A percentile compares a stretch with the other conserved stretches of the same genome.
Conservation (phyloP, 75 land plant species). For the Pinus tabuliformis region DNA sequence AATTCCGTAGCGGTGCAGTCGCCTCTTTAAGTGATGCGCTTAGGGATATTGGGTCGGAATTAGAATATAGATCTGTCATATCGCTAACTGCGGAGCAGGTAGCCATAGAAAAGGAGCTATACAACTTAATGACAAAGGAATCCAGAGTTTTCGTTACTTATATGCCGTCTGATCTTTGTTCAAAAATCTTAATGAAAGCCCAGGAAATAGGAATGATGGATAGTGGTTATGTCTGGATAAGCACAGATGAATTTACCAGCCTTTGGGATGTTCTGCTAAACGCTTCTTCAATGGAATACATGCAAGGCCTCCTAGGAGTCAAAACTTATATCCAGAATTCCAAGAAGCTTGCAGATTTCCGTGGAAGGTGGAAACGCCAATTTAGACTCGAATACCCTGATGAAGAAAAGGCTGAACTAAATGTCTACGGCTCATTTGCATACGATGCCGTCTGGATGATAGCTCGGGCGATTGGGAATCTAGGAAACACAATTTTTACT, state of each 20-base stretch:
- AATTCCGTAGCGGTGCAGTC: slow-evolving; percentile 36
- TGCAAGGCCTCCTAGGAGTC: too few relatives aligned
- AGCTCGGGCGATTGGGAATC: too few relatives aligned
- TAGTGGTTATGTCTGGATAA: slow-evolving; percentile 53
- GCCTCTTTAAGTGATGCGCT: slow-evolving; percentile 35
- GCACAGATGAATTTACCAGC: slow-evolving; percentile 22
- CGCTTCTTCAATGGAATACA: too few relatives aligned
- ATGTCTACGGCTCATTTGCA: too few relatives aligned
- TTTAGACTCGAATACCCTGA: too few relatives aligned
- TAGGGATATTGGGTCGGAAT: neutral
- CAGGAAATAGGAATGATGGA: slow-evolving; percentile 39
- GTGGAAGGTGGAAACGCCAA: too few relatives aligned
- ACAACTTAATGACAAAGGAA: slow-evolving; percentile 34
- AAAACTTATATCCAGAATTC: too few relatives aligned
- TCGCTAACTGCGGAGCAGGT: slow-evolving; percentile 16
- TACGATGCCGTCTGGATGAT: too few relatives aligned
- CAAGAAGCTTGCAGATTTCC: too few relatives aligned
- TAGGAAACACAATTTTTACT: too few relatives aligned
- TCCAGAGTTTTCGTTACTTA: slow-evolving; percentile 54
- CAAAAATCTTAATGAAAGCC: slow-evolving; percentile 33
- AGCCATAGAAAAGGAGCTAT: slow-evolving; percentile 26
- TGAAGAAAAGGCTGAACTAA: too few relatives aligned
- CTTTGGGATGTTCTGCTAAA: neutral
- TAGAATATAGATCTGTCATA: slow-evolving; percentile 39
- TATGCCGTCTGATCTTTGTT: slow-evolving; percentile 16